Evolutionary conservation across 768 basidiomycete species (phyloP), one percentile per base, ranked within the genome.

Genomic region (Hericium coralloides): DNA sequence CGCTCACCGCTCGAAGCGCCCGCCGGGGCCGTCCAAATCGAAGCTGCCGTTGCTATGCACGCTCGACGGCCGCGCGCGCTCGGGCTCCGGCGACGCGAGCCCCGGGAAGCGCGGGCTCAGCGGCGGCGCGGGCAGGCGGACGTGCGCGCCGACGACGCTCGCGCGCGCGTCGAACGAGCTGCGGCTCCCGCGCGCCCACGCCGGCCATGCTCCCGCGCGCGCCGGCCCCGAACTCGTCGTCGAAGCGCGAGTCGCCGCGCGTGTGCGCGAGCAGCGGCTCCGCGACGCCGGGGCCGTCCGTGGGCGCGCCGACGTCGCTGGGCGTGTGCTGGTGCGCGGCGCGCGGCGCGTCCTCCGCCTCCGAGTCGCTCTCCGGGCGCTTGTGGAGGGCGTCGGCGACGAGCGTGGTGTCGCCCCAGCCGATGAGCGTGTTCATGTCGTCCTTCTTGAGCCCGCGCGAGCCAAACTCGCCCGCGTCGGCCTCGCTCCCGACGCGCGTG

Each of bases 161-260:
- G 12, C 20, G 12, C 53, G 53, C 14, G 18, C 9, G 20, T 54
- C 53, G 39, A 43, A 54, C 3, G 37, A 48, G 12, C 60, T 60
- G 4, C 56, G 53, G 58, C 73, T 69, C 23, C 72, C 65, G 2
- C 75, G 63, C 31, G 12, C 78, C 78, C 9, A 79, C 59, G 9
- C 78, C 78, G 10, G 73, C 73, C 79, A 79, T 77, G 18, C 75
- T 70, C 55, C 43, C 41, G 23, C 57, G 57, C 17, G 41, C 49
- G 17, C 58, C 23, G 26, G 17, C 47, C 41, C 22, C 56, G 1
- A 55, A 51, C 14, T 60, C 52, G n/a, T 53, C 52, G 43, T 58
- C 45, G 39, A 49, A n/a, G 45, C 57, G 52, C 39, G 71, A 70
- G 52, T 65, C 59, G 22, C 57, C 55, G 12, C 63, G 61, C 15